These are phyloP conservation scores for Mrakia gelida DNA, from an alignment of 768 basidiomycete genomes.

Conservation along the genomic window DNA sequence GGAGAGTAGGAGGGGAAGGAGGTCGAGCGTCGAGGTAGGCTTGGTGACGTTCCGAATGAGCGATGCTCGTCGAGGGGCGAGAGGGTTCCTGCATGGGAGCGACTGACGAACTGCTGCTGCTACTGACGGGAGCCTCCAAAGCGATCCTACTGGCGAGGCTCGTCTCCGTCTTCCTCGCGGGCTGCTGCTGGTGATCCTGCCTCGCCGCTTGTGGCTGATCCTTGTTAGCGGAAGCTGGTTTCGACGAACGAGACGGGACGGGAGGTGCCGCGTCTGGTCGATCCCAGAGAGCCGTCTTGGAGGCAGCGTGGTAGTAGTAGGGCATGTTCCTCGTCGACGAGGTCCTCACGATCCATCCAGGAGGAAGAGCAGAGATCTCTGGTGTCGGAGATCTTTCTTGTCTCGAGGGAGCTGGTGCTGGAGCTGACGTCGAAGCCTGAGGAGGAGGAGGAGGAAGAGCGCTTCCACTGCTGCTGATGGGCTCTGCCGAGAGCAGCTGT, in stretches of 20 bases:
- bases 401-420: not conserved
- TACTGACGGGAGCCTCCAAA: not conserved
- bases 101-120: not conserved
- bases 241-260: not conserved
- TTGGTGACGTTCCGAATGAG: not conserved
- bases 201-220: not conserved
- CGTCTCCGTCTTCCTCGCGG: not conserved
- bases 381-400: not conserved
- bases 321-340: not conserved
- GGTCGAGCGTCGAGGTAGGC: not conserved
- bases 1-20: not conserved
- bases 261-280: not conserved
- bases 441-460: constrained; percentile 4
- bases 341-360: constrained; percentile 1
- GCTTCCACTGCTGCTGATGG: not conserved
- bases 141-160: not conserved
- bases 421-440: not conserved
- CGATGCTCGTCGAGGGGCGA: not conserved
- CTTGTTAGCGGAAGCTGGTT: not conserved
- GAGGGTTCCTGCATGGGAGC: not conserved
- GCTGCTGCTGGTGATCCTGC: not conserved
- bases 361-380: not conserved
- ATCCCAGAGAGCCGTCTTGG: constrained; percentile 12
- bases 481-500: not conserved
- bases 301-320: not conserved